Evolutionary conservation across 2,329 filamentous ascomycete species (phyloP).

Genomic region (Verticillium dahliae): DNA sequence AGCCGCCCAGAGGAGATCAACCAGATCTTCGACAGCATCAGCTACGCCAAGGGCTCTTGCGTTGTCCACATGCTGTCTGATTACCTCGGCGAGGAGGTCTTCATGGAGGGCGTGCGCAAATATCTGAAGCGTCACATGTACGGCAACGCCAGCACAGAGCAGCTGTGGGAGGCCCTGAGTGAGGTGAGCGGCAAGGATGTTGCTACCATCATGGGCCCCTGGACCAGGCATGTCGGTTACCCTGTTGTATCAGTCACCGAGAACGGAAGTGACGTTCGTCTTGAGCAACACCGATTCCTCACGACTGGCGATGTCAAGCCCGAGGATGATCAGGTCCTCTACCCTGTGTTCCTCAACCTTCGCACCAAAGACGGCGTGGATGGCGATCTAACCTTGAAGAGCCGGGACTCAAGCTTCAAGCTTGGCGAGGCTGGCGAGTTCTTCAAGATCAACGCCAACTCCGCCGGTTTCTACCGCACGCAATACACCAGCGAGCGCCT

Average conservation of each 20-base stretch:
- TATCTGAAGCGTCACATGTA: constrained; percentile 98
- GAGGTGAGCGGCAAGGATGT: constrained; percentile 89
- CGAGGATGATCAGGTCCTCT: constrained; percentile 83
- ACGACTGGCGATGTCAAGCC: constrained; percentile 89
- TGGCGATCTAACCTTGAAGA: constrained; percentile 56
- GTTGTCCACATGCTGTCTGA: constrained; percentile 97
- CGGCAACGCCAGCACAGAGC: constrained; percentile 84
- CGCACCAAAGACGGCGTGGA: constrained; percentile 79
- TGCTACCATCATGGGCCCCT: constrained; percentile 84
- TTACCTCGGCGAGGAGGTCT: constrained; percentile 84
- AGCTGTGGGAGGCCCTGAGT: constrained; percentile 82
- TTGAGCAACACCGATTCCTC: constrained; percentile 94
- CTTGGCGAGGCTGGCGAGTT: constrained; percentile 69
- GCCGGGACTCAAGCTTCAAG: constrained; percentile 70
- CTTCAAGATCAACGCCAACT: constrained; percentile 95
- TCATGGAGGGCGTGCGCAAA: constrained; percentile 83
- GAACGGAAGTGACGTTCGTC: constrained; percentile 63
- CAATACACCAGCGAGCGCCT: constrained; percentile 80
- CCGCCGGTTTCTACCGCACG: constrained; percentile 87
- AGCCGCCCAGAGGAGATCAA: constrained; percentile 95
- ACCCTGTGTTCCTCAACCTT: constrained; percentile 82
- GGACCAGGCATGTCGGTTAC: constrained; percentile 95
- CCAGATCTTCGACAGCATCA: constrained; percentile 97
- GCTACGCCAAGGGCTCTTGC: constrained; percentile 93
- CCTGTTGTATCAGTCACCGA: constrained; percentile 81